phyloP scores from a whole-genome alignment of 2,329 filamentous ascomycete genomes.

The Stenocarpella maydis region DNA sequence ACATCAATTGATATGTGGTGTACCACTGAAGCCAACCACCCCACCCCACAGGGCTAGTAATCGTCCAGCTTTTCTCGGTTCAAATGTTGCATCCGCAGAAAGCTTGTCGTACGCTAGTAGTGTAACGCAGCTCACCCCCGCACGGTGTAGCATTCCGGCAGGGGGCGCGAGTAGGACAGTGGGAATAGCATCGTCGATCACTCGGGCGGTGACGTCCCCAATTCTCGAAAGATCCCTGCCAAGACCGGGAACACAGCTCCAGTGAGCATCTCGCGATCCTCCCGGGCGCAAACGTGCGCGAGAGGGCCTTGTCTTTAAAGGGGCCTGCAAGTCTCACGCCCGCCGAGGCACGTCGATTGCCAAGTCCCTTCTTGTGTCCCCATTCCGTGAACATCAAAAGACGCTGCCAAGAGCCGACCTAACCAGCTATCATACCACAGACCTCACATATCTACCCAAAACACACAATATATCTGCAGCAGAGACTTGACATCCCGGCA shows the following conservation, averaged over 20 bases:
- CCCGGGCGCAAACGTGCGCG: not conserved
- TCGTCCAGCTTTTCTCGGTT: not conserved
- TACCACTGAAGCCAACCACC: no score
- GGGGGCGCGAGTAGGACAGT: not conserved
- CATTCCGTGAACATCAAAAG: not conserved
- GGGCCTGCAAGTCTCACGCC: not conserved
- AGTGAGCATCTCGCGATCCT: not conserved
- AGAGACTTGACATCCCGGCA: not conserved
- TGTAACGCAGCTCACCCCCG: not conserved
- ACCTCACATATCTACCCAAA: not conserved
- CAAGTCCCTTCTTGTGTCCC: not conserved
- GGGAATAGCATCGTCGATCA: not conserved
- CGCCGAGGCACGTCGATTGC: not conserved
- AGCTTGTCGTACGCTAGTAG: conserved; percentile 15
- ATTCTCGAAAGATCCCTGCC: conserved; percentile 12
- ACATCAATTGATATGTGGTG: no score
- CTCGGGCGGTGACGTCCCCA: conserved; percentile 3
- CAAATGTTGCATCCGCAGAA: conserved; percentile 9
- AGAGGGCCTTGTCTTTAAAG: not conserved
- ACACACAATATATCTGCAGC: not conserved
- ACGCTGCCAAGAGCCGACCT: not conserved
- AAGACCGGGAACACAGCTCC: conserved; percentile 6
- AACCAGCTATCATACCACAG: not conserved
- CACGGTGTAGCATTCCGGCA: not conserved
- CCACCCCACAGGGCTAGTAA: conserved; percentile 8